Evolutionary conservation across 345 rosid species (phyloP).

Genomic region (Euphorbia peplus): DNA sequence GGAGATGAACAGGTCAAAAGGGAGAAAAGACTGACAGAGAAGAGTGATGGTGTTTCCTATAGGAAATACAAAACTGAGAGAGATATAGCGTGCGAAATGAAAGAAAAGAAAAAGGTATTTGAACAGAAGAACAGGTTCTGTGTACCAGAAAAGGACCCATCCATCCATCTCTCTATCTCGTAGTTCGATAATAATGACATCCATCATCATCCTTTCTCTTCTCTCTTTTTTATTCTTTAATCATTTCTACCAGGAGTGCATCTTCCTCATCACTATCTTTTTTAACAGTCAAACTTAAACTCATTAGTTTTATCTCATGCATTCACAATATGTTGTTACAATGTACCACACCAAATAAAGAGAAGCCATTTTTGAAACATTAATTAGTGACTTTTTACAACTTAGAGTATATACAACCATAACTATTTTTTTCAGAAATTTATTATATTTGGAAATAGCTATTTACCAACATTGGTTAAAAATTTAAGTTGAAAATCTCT

Average conservation of each 20-base stretch:
- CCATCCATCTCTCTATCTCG: constrained; percentile 34
- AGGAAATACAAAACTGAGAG: constrained; percentile 28
- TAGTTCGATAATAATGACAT: constrained; percentile 34
- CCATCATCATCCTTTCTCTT: constrained; percentile 26
- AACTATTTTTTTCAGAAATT: too few relatives aligned
- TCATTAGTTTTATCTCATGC: too few relatives aligned
- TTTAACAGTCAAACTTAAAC: too few relatives aligned
- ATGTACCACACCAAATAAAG: too few relatives aligned
- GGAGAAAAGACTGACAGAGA: too few relatives aligned
- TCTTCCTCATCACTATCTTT: not conserved
- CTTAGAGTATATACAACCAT: too few relatives aligned
- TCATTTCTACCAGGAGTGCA: not conserved
- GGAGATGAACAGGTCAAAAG: not conserved
- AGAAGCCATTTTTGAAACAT: too few relatives aligned
- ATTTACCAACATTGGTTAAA: too few relatives aligned
- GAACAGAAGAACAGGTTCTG: constrained; percentile 18
- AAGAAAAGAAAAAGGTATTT: not conserved
- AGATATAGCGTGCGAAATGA: constrained; percentile 15
- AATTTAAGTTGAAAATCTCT: too few relatives aligned
- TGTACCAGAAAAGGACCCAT: constrained; percentile 47
- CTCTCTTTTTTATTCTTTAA: not conserved
- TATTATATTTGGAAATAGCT: too few relatives aligned
- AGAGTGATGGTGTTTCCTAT: constrained; percentile 37
- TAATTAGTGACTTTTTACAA: too few relatives aligned
- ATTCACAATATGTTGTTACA: too few relatives aligned